Evolutionary conservation across 352 stramenopile genomes (phyloP), one percentile per base, ranked within the genome.

Genomic region (Pythium brachiatum): DNA sequence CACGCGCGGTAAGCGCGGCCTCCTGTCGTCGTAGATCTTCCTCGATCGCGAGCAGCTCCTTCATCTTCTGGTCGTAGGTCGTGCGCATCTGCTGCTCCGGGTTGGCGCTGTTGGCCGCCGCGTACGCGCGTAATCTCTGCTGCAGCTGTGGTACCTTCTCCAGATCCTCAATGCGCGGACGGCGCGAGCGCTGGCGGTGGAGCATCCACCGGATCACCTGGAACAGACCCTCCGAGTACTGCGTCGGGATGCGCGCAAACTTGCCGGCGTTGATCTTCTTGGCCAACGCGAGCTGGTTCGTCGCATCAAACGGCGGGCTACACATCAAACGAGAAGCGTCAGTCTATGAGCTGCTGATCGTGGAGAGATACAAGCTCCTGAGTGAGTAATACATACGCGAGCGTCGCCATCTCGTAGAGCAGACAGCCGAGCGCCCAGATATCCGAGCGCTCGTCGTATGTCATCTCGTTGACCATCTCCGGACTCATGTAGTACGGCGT

Each of bases 401-500:
- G 77, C 3, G 88, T 91, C 15, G 86, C 86, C 83, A 97, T 94
- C 62, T 97, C 90, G 76, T 97, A 97, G 41, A 97, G 67, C 64
- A 97, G 74, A 64, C 90, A 97, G 18, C 90, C 90, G 16, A 97
- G 70, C 4, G 89, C 81, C 89, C 90, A 97, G 73, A 97, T 96
- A 74, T 97, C 90, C 12, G 88, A 97, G 27, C 89, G 86, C 65
- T 97, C 89, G 66, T 97, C 89, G 74, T 97, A 97, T 20, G 87
- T 93, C 81, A 93, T 95, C 61, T 96, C 89, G 62, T 96, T 97
- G 53, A 97, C 87, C 83, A 96, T 94, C 66, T 96, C 88, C 1
- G 86, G 86, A 44, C 83, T 95, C 90, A 97, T 97, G 77, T 97
- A 97, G 74, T 97, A 97, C 39, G 91, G 91, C 18, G 91, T 97